A percentile compares a stretch with the other conserved stretches of the same genome.
These are phyloP conservation scores for Herpetospermum pedunculosum DNA, from an alignment of 306 rosid genomes.

Conservation along the genomic window DNA sequence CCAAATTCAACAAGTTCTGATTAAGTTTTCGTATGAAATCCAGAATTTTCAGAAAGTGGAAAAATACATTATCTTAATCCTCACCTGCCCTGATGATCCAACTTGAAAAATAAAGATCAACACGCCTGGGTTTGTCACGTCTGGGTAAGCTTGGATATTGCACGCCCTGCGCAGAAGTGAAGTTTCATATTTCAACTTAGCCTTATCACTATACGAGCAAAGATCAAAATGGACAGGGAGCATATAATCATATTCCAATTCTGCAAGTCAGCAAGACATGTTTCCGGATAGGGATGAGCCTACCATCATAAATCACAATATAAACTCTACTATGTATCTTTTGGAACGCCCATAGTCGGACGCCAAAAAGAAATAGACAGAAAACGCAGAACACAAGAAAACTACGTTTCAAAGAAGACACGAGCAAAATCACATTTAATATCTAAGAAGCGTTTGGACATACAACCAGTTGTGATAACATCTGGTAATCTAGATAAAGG, in stretches of 20 bases:
- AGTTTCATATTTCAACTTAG: conserved; percentile 14
- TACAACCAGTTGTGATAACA: neutral
- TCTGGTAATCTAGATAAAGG: neutral
- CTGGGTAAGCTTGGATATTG: conserved; percentile 72
- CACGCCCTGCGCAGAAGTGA: conserved; percentile 57
- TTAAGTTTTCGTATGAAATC: neutral
- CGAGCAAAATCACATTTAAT: neutral
- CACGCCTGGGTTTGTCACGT: conserved; percentile 95
- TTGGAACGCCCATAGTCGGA: neutral
- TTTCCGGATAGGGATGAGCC: neutral
- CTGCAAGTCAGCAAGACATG: neutral
- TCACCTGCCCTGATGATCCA: conserved; percentile 90
- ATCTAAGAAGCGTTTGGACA: neutral
- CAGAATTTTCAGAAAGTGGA: neutral
- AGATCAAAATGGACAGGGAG: neutral
- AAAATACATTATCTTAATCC: conserved; percentile 1
- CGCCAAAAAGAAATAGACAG: neutral
- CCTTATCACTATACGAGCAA: neutral
- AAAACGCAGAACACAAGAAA: neutral
- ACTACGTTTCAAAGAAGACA: neutral
- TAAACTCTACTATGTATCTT: neutral
- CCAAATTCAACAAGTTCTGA: conserved; percentile 14
- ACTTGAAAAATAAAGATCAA: conserved; percentile 78
- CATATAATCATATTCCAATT: neutral
- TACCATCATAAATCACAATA: neutral